Base-by-base conservation (phyloP, 2,329 filamentous ascomycete species). In the Coleophoma cylindrospora region DNA sequence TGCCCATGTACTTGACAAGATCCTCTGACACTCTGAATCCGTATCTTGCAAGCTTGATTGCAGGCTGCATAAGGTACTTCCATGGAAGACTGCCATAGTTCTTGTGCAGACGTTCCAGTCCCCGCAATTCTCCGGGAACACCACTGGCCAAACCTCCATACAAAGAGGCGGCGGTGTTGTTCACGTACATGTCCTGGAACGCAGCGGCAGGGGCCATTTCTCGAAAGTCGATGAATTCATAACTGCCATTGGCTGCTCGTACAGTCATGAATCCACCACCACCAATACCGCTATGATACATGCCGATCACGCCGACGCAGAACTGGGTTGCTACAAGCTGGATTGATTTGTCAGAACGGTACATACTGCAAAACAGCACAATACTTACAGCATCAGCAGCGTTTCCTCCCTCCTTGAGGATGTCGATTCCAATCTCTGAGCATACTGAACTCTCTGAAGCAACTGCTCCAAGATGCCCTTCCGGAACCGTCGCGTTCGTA, bases 361-460 rank as follows among this genome's bases (percentile, higher is more conserved):
- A 10, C 6, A 27, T 27, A 27, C 9, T 27, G 9, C 27, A 27
- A 10, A 3, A 27, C 27, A 27, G 9, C 27, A 27, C 27, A 3
- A 40, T 38, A 57, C 56, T 57, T 33, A 61, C 75, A 37, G 77
- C 74, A 68, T 81, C 77, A 15, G 75, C 77, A 37, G 77, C 76
- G 67, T 79, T 81, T 8, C 77, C 77, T 13, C 83, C 83, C 40
- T 72, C 61, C 48, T 77, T 68, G 48, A 90, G 66, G 15, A 88
- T 71, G 40, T 86, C 75, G 22, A 79, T 77, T 2, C 87, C 87
- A 58, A 89, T 84, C 33, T 74, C 65, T 54, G 84, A 89, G 63
- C 87, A 91, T 55, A 87, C 77, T 3, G 72, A 66, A 58, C 77
- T 83, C 65, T 91, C 86, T 48, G 83, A 86, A 12, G 87, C 84